A percentile compares a stretch with the other conserved stretches of the same genome.
These are phyloP conservation scores for Paramyrothecium sp. DNA, from an alignment of 2,329 filamentous ascomycete genomes.

Conservation along the genomic window DNA sequence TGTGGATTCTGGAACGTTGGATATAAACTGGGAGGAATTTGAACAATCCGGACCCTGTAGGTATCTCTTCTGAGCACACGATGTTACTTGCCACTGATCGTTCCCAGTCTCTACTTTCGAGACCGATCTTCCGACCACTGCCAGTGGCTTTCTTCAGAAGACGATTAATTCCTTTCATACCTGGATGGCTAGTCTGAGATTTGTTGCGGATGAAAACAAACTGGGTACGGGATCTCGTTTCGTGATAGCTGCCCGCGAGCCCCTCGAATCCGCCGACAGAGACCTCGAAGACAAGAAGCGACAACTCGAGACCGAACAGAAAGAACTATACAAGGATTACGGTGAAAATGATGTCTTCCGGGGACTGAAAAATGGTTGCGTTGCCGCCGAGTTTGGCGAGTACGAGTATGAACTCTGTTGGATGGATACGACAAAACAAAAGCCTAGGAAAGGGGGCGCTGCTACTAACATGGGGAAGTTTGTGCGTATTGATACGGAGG, in stretches of 20 bases:
- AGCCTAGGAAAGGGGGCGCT: slow-evolving; percentile 85
- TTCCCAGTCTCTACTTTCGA: slow-evolving; percentile 79
- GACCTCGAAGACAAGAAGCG: slow-evolving; percentile 62
- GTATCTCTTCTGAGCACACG: too few species aligned
- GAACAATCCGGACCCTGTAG: slow-evolving; percentile 40
- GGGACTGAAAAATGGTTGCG: slow-evolving; percentile 76
- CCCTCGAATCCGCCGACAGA: slow-evolving; percentile 63
- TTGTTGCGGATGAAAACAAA: slow-evolving; percentile 66
- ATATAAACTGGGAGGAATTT: slow-evolving; percentile 89
- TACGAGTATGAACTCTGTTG: slow-evolving; percentile 97
- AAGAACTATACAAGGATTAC: slow-evolving; percentile 81
- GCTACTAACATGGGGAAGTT: slow-evolving; percentile 88
- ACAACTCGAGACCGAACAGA: slow-evolving; percentile 61
- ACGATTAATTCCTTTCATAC: slow-evolving; percentile 68
- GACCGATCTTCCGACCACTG: slow-evolving; percentile 74
- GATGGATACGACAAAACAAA: slow-evolving; percentile 80
- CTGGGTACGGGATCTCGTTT: slow-evolving; percentile 67
- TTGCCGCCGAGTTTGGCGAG: slow-evolving; percentile 79
- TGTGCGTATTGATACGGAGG: slow-evolving; percentile 63
- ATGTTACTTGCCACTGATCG: background rate
- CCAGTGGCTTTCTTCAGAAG: slow-evolving; percentile 71
- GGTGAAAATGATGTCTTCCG: slow-evolving; percentile 85
- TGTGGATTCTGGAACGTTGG: slow-evolving; percentile 70
- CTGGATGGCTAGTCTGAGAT: slow-evolving; percentile 79
- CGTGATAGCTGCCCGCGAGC: slow-evolving; percentile 71